These are phyloP conservation scores for Lipomyces starkeyi DNA, from an alignment of 805 yeast species.

Conservation along the genomic window DNA sequence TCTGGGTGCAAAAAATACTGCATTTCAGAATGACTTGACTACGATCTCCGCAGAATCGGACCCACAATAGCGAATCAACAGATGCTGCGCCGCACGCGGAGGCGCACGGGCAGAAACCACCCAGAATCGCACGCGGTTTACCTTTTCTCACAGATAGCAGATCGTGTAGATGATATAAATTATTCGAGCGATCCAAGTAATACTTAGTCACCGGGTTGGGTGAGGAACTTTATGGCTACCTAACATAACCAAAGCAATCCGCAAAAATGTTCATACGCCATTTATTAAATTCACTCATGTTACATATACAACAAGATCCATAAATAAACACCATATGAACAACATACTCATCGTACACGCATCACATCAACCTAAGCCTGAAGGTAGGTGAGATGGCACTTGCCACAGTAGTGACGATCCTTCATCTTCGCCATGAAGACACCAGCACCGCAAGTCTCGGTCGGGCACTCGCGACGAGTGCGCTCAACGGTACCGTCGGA, in stretches of 20 bases:
- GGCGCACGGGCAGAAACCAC: too few species aligned
- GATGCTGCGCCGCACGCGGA: too few species aligned
- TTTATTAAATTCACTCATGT: not conserved
- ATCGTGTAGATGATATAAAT: too few species aligned
- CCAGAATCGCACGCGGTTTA: too few species aligned
- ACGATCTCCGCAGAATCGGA: too few species aligned
- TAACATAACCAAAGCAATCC: not conserved
- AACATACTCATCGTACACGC: not conserved
- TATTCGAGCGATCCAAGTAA: not conserved
- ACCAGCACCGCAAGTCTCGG: constrained; percentile 96
- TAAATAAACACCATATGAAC: not conserved
- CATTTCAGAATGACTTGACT: too few species aligned
- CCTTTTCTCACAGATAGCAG: too few species aligned
- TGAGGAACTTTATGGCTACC: not conserved
- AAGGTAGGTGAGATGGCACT: constrained; percentile 90
- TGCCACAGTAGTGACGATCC: constrained; percentile 99
- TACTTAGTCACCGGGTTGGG: not conserved
- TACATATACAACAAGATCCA: not conserved
- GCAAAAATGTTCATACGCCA: not conserved
- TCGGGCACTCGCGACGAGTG: constrained; percentile 97
- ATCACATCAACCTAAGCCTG: constrained; percentile 24
- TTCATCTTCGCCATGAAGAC: constrained; percentile 99
- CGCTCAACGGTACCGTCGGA: constrained; percentile 98
- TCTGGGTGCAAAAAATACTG: not conserved
- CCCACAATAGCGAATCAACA: too few species aligned